A percentile compares a stretch with the other conserved stretches of the same genome.
Evolutionary conservation across 2,329 filamentous ascomycete genomes (phyloP).

Genomic region (Trichoderma simmonsii): DNA sequence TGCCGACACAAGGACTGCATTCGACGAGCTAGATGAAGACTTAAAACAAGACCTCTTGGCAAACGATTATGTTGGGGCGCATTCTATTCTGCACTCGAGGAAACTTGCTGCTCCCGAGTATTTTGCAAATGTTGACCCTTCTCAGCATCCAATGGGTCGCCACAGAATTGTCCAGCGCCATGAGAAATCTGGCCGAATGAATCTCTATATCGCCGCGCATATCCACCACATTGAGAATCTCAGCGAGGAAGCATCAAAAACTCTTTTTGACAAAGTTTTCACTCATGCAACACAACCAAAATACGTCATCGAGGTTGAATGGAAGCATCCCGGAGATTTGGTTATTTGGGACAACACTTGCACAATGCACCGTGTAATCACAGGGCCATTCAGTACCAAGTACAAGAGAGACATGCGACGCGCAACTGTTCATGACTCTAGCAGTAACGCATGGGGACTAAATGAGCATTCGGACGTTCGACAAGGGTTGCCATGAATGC

Average conservation of each 20-base stretch:
- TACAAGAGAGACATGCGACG: conserved; percentile 53
- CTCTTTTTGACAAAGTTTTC: conserved; percentile 41
- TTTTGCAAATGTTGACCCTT: conserved; percentile 44
- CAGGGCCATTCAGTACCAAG: conserved; percentile 46
- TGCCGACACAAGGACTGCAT: conserved; percentile 52
- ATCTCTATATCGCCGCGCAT: conserved; percentile 52
- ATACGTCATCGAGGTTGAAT: conserved; percentile 38
- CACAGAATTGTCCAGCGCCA: conserved; percentile 52
- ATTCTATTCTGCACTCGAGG: conserved; percentile 51
- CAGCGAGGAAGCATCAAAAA: conserved; percentile 34
- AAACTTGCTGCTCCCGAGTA: conserved; percentile 49
- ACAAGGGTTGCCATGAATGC: not conserved
- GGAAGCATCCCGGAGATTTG: not conserved
- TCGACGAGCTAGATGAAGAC: conserved; percentile 40
- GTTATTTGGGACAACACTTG: conserved; percentile 59
- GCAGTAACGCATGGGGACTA: conserved; percentile 37
- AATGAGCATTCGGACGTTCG: conserved; percentile 26
- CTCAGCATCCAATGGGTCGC: conserved; percentile 36
- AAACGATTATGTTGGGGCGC: conserved; percentile 45
- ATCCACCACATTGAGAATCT: conserved; percentile 49
- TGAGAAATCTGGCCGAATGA: conserved; percentile 49
- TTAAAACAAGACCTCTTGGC: conserved; percentile 33
- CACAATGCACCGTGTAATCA: conserved; percentile 52
- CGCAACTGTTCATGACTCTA: conserved; percentile 52
- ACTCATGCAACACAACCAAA: conserved; percentile 46